A percentile compares a stretch with the other conserved stretches of the same genome.
These are phyloP conservation scores for Chaetomium sp. DNA, from an alignment of 2,329 filamentous ascomycete genomes.

Conservation along the genomic window DNA sequence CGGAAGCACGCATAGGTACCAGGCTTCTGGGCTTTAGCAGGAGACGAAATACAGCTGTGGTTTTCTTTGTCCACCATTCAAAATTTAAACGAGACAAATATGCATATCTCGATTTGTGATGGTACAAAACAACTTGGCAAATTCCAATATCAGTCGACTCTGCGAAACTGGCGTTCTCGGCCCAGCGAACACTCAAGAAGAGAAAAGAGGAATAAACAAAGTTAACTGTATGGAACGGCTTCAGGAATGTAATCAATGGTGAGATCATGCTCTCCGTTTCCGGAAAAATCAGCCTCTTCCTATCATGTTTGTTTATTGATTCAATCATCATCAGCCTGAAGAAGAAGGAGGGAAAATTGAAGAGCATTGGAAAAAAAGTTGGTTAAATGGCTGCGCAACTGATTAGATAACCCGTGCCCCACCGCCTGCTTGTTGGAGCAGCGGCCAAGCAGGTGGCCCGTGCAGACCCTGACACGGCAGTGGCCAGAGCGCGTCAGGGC, in stretches of 20 bases:
- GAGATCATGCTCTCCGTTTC: constrained; percentile 52
- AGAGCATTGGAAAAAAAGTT: constrained; percentile 19
- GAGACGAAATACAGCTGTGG: too few species aligned
- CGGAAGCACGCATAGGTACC: too few species aligned
- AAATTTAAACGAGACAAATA: too few species aligned
- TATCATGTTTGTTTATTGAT: constrained; percentile 50
- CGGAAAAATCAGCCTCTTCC: constrained; percentile 61
- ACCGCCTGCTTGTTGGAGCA: neutral
- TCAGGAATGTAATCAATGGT: constrained; percentile 51
- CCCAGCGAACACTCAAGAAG: too few species aligned
- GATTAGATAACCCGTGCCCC: constrained; percentile 15
- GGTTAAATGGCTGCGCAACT: constrained; percentile 11
- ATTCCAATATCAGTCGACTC: too few species aligned
- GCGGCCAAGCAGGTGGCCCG: too few species aligned
- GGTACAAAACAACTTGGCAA: too few species aligned
- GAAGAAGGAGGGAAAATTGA: constrained; percentile 24
- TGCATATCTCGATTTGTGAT: too few species aligned
- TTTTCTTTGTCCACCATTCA: too few species aligned
- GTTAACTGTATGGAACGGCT: constrained; percentile 30
- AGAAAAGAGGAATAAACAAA: neutral
- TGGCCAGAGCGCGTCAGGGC: constrained; percentile 7
- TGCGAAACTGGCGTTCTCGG: too few species aligned
- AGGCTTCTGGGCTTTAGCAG: too few species aligned
- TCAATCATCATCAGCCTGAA: constrained; percentile 56
- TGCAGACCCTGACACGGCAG: neutral